Conservation (phyloP, 352 stramenopile genomes). For the Globisporangium solare region DNA sequence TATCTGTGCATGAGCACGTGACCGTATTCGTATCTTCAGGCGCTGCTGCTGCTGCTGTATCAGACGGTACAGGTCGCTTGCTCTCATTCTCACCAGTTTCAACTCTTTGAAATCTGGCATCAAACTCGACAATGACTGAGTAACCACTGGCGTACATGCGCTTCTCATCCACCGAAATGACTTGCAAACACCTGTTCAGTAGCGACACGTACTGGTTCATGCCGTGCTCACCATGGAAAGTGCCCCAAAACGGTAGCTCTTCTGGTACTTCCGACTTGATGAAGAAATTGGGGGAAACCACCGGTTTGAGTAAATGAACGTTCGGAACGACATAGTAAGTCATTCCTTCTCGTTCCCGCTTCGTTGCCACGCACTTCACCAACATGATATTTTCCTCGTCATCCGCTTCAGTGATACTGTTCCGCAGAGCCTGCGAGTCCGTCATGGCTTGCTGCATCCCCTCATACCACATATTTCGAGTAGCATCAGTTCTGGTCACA, state of each 20-base stretch:
- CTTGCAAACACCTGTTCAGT: constrained; percentile 55
- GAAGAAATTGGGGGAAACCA: constrained; percentile 63
- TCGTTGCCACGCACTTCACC: constrained; percentile 60
- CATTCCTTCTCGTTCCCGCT: constrained; percentile 27
- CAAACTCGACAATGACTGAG: constrained; percentile 77
- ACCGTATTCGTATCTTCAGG: constrained; percentile 27
- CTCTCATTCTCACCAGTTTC: constrained; percentile 19
- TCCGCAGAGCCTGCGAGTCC: constrained; percentile 34
- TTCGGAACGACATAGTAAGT: constrained; percentile 55
- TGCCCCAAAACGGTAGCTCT: constrained; percentile 78
- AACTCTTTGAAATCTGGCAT: constrained; percentile 47
- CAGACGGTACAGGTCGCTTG: constrained; percentile 9
- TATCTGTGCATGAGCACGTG: constrained; percentile 69
- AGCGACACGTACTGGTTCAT: constrained; percentile 71
- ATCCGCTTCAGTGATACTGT: constrained; percentile 56
- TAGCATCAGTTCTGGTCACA: constrained; percentile 54
- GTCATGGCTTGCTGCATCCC: constrained; percentile 46
- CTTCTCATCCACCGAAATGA: constrained; percentile 57
- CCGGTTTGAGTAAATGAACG: constrained; percentile 47
- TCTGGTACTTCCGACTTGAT: constrained; percentile 75
- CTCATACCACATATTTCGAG: constrained; percentile 56
- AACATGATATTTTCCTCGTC: constrained; percentile 56
- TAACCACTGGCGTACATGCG: constrained; percentile 63
- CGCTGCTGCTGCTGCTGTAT: constrained; percentile 3
- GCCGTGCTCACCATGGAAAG: constrained; percentile 54